These are phyloP conservation scores for Xylogone sp. DNA, from an alignment of 2,329 filamentous ascomycete genomes.

Conservation along the genomic window DNA sequence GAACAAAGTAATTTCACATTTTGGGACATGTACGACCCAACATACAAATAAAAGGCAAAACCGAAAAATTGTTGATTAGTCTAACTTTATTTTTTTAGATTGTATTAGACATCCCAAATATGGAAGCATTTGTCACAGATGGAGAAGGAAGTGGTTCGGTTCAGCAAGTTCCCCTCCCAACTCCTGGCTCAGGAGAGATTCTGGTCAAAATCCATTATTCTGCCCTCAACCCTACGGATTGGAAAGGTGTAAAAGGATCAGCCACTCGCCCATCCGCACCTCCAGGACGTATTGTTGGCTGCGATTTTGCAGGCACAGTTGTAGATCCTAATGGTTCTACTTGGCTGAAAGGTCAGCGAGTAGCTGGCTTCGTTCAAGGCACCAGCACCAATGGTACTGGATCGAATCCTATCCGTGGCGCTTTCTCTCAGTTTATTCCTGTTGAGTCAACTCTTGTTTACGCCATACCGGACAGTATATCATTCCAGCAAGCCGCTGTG, in stretches of 20 bases:
- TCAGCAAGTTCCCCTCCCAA: constrained; percentile 8
- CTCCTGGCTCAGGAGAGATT: constrained; percentile 26
- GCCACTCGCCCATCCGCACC: not conserved
- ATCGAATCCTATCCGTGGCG: constrained; percentile 23
- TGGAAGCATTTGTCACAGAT: not conserved
- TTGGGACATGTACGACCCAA: not conserved
- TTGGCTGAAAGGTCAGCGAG: constrained; percentile 47
- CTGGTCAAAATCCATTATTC: constrained; percentile 32
- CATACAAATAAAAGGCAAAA: not conserved
- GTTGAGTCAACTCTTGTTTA: constrained; percentile 8
- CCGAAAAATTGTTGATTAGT: not conserved
- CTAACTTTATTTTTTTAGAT: not conserved
- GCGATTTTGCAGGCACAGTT: constrained; percentile 51
- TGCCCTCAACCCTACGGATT: constrained; percentile 36
- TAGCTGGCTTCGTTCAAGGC: constrained; percentile 30
- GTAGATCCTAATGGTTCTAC: constrained; percentile 41
- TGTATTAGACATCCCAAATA: not conserved
- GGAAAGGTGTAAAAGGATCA: constrained; percentile 8
- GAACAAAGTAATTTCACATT: not conserved
- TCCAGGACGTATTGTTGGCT: constrained; percentile 35
- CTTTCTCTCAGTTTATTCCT: constrained; percentile 16
- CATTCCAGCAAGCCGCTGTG: constrained; percentile 24
- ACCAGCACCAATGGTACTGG: constrained; percentile 13
- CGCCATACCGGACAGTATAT: constrained; percentile 21
- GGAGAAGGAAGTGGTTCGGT: not conserved